Conservation (phyloP, 2,329 filamentous ascomycete species). For the Fusarium sacchari region DNA sequence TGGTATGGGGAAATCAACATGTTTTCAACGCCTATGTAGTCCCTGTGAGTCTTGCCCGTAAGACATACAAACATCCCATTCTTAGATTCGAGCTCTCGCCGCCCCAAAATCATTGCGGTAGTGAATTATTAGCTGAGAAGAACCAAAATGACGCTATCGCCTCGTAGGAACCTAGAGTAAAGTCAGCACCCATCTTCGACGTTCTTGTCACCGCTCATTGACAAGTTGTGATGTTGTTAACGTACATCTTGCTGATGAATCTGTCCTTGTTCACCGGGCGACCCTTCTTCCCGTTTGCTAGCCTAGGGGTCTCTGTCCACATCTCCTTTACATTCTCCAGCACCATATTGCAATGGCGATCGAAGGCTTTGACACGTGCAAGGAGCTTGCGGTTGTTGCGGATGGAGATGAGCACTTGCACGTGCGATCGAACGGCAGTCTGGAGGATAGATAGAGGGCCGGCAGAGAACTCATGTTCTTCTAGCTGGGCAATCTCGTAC, state of each 20-base stretch:
- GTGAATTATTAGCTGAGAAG: slow-evolving; percentile 71
- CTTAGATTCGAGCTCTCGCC: slow-evolving; percentile 38
- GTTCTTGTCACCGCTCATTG: slow-evolving; percentile 19
- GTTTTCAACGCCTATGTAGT: slow-evolving; percentile 54
- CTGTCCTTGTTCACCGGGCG: slow-evolving; percentile 95
- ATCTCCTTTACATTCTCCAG: slow-evolving; percentile 95
- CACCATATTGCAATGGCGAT: slow-evolving; percentile 99
- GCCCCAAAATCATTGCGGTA: slow-evolving; percentile 23
- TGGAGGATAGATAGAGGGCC: slow-evolving; percentile 86
- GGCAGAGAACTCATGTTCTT: slow-evolving; percentile 66
- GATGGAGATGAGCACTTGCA: slow-evolving; percentile 95
- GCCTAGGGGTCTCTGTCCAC: slow-evolving; percentile 94
- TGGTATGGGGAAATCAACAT: slow-evolving; percentile 39
- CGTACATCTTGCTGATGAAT: slow-evolving; percentile 96
- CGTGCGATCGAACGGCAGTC: slow-evolving; percentile 93
- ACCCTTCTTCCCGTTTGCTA: slow-evolving; percentile 87
- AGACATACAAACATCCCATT: slow-evolving; percentile 45
- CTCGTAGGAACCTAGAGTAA: slow-evolving; percentile 78
- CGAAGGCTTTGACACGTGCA: slow-evolving; percentile 97
- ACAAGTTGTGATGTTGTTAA: slow-evolving; percentile 35
- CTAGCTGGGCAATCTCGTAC: slow-evolving; percentile 84
- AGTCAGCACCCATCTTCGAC: slow-evolving; percentile 29
- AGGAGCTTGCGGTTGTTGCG: slow-evolving; percentile 98
- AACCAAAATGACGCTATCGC: slow-evolving; percentile 89
- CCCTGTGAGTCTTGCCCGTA: slow-evolving; percentile 45